These are phyloP conservation scores for Kwoniella shandongensis DNA, from an alignment of 768 basidiomycete genomes.

Conservation along the genomic window DNA sequence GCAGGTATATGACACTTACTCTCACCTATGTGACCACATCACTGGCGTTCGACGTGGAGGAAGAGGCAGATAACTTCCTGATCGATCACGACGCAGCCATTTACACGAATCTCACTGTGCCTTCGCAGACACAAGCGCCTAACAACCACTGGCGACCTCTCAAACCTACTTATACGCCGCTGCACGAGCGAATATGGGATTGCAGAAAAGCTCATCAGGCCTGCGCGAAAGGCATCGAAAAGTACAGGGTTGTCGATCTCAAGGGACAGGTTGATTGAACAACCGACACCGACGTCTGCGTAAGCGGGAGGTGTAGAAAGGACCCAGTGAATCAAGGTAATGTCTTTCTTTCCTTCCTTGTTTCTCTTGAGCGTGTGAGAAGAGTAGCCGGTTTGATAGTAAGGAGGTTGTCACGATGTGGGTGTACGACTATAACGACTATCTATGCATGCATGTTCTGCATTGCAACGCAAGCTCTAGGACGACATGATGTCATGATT, in stretches of 20 bases:
- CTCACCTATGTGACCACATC: slow-evolving; percentile 74
- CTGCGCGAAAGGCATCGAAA: slow-evolving; percentile 67
- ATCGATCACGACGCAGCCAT: slow-evolving; percentile 65
- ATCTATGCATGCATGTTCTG: no score
- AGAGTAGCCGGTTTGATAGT: no score
- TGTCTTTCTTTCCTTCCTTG: no score
- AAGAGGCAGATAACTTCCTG: slow-evolving; percentile 69
- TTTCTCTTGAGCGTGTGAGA: no score
- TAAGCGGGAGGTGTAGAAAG: no score
- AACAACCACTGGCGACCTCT: slow-evolving; percentile 54
- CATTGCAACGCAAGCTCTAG: no score
- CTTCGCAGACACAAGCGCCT: slow-evolving; percentile 12
- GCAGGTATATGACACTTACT: slow-evolving; percentile 78
- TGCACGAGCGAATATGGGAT: slow-evolving; percentile 49
- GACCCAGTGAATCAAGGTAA: no score
- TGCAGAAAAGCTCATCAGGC: slow-evolving; percentile 48
- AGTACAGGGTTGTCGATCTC: slow-evolving; percentile 82
- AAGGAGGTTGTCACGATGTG: no score
- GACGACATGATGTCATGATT: no score
- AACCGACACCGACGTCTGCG: no score
- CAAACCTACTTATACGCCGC: slow-evolving; percentile 55
- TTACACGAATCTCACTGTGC: slow-evolving; percentile 56
- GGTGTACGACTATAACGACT: no score
- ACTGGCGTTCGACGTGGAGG: slow-evolving; percentile 74
- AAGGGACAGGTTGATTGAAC: slow-evolving; percentile 72